These are phyloP conservation scores for Trichoderma asperellum DNA, from an alignment of 2,329 filamentous ascomycete species.

Conservation along the genomic window DNA sequence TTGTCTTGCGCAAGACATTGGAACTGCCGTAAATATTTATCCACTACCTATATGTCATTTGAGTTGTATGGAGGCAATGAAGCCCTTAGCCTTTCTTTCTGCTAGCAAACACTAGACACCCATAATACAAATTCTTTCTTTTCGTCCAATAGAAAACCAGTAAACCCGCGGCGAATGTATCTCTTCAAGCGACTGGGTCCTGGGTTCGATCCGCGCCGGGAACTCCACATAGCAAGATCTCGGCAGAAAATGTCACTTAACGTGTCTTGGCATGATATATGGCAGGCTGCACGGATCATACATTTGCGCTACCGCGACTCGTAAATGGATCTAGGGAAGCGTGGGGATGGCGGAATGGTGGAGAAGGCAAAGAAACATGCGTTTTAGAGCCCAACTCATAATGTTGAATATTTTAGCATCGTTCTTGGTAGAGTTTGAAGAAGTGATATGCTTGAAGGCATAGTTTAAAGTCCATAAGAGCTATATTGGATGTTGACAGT, in stretches of 20 bases:
- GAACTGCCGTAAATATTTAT: slow-evolving; percentile 63
- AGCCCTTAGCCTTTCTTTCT: slow-evolving; percentile 47
- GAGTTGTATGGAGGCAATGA: slow-evolving; percentile 70
- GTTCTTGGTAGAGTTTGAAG: neutral
- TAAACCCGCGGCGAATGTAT: too few relatives aligned
- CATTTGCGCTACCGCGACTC: neutral
- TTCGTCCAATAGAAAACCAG: too few relatives aligned
- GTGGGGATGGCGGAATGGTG: neutral
- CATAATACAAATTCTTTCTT: too few relatives aligned
- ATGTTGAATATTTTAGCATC: too few relatives aligned
- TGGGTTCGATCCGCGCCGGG: neutral
- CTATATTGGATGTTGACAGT: neutral
- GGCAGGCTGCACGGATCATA: neutral
- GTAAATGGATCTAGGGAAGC: neutral
- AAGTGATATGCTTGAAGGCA: neutral
- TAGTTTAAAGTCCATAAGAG: neutral
- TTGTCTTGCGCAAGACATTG: slow-evolving; percentile 74
- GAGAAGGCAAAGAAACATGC: neutral
- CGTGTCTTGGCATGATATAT: neutral
- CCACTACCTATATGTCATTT: slow-evolving; percentile 66
- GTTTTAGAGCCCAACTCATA: neutral
- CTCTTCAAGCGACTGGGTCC: too few relatives aligned
- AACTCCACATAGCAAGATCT: neutral
- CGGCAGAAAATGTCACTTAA: neutral
- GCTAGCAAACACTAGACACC: too few relatives aligned